phyloP scores from a whole-genome alignment of 1,284 basidiomycete genomes.

The Phenoliferia sp. region DNA sequence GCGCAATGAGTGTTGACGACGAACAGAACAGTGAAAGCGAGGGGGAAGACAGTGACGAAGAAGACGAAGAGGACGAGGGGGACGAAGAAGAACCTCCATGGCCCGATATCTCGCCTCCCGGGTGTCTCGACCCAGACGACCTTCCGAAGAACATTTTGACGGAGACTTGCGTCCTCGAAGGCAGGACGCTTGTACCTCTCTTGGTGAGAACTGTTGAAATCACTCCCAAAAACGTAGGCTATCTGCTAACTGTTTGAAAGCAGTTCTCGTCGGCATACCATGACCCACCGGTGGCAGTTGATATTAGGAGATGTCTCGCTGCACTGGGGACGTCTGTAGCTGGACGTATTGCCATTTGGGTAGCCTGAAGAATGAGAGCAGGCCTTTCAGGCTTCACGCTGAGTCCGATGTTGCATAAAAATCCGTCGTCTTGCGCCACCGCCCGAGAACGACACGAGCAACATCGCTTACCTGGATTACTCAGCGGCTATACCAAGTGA shows the following conservation, averaged over 20 bases:
- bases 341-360: constrained; percentile 22
- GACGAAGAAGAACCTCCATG: constrained; percentile 31
- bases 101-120: constrained; percentile 37
- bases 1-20: neutral
- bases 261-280: constrained; percentile 34
- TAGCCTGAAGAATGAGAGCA: constrained; percentile 9
- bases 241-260: neutral
- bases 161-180: constrained; percentile 27
- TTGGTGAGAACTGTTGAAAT: constrained; percentile 12
- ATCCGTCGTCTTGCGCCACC: too few species aligned
- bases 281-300: constrained; percentile 8
- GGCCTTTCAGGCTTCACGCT: too few species aligned
- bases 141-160: constrained; percentile 31
- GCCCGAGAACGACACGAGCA: too few species aligned
- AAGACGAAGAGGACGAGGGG: constrained; percentile 29
- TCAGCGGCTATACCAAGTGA: too few species aligned
- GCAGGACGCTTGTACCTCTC: constrained; percentile 27
- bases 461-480: too few species aligned
- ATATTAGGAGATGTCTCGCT: constrained; percentile 33
- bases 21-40: neutral
- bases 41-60: constrained; percentile 8
- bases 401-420: too few species aligned
- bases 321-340: constrained; percentile 27
- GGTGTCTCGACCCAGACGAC: constrained; percentile 37
- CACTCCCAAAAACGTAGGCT: neutral